Base-by-base conservation (phyloP, 306 rosid genomes). In the Cercis canadensis region DNA sequence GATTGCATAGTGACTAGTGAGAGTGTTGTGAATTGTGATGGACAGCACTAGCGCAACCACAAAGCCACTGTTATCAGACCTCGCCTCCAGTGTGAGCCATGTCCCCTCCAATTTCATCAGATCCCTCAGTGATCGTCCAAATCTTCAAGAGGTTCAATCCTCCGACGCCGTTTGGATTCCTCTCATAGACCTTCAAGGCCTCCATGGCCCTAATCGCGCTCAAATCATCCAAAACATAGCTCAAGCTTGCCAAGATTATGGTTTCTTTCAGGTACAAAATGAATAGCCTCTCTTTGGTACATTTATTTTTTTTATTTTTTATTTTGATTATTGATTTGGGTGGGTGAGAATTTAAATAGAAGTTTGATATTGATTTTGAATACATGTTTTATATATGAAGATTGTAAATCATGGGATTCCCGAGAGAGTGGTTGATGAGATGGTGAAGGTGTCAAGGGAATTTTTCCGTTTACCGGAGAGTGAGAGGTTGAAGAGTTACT, bases 401-500 rank as follows among this genome's bases (percentile, higher is more conserved):
- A 85, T 90, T 37, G 69, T 70, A 62, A 88, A 88, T 32, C 96
- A 93, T 46, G 95, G 96, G 13, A 86, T 93, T 9, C 67, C 77
- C 0, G 72, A 4, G 67, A 84, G 67, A 17, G 79, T 79, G 41
- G 84, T 87, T 50, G 84, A 46, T 5, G 75, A 76, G 17, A 86
- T 89, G 91, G 14, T 82, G 55, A 72, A 58, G 0, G 86, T 83
- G 44, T 84, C 94, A 0, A 65, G 57, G 37, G 90, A 81, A 56
- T 94, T 94, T 56, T 94, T 94, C 55, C 9, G 0, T 6, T 68
- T 94, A 2, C 84, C 97, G 0, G 60, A 86, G 80, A 89, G 86
- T 49, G 98, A 94, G 76, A 86, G 94, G 65, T 2, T 90, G 84
- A 94, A 90, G 78, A 33, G 55, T 15, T 93, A 90, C 69, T 93